Evolutionary conservation across 139 green algal genomes (phyloP).

Genomic region (Chlamydomonas sp.): DNA sequence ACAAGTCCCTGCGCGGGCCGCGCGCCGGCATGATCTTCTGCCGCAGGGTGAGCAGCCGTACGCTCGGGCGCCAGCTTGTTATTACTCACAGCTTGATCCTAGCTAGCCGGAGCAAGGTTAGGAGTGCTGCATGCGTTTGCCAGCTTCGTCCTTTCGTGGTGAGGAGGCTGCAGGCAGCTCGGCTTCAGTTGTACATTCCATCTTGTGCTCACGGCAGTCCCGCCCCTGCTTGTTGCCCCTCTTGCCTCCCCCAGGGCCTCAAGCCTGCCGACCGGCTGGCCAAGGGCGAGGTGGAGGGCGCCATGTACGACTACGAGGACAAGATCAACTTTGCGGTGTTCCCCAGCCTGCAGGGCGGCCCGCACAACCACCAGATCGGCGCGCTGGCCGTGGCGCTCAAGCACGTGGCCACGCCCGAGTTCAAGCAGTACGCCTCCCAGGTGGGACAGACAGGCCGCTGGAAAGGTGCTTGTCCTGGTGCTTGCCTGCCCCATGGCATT

Average conservation of each 20-base stretch:
- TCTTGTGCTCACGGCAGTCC: not conserved
- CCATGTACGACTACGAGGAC: conserved; percentile 90
- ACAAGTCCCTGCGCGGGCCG: conserved; percentile 96
- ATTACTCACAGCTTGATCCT: no score
- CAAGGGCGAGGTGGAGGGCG: conserved; percentile 68
- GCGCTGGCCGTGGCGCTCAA: conserved; percentile 97
- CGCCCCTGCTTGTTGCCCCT: not conserved
- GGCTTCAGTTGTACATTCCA: no score
- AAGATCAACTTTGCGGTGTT: conserved; percentile 98
- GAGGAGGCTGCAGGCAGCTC: no score
- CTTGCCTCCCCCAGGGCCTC: conserved; percentile 55
- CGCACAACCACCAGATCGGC: conserved; percentile 99
- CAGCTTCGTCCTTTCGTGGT: no score
- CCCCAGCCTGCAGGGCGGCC: conserved; percentile 92
- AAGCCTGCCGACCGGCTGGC: conserved; percentile 70
- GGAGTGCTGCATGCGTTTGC: no score
- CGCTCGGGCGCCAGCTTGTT: not conserved
- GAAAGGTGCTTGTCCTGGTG: not conserved
- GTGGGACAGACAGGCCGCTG: conserved; percentile 41
- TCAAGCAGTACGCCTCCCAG: conserved; percentile 94
- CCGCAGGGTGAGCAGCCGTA: conserved; percentile 72
- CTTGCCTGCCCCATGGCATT: not conserved
- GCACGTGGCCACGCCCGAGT: conserved; percentile 87
- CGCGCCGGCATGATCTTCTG: conserved; percentile 98
- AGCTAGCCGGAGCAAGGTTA: no score